These are phyloP conservation scores for Sedum album DNA, from an alignment of 164 flowering plant genomes.

Conservation along the genomic window DNA sequence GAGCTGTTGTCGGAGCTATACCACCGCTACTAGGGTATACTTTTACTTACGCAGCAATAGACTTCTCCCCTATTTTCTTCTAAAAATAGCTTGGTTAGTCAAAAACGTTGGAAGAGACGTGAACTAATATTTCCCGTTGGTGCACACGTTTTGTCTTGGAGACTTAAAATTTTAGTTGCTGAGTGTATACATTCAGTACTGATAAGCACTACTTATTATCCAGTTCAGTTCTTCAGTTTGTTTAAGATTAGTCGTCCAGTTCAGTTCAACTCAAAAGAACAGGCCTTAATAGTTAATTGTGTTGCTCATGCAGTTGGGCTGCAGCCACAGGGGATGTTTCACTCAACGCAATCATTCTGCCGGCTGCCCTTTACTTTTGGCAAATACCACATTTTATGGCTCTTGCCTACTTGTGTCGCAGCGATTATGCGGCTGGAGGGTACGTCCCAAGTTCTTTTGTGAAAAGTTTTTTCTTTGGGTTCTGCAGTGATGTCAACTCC, in stretches of 20 bases:
- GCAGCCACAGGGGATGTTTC: conserved; percentile 82
- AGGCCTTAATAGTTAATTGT: not conserved
- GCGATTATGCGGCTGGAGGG: conserved; percentile 98
- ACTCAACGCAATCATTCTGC: conserved; percentile 69
- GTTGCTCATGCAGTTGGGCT: conserved; percentile 60
- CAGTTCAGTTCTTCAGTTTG: not conserved
- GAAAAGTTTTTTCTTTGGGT: not conserved
- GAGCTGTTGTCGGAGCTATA: conserved; percentile 96
- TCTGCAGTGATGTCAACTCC: not conserved
- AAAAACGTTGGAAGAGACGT: not conserved
- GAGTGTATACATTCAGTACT: no score
- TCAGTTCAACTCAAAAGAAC: not conserved
- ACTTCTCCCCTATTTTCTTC: not conserved
- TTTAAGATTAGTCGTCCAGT: not conserved
- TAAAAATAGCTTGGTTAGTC: not conserved
- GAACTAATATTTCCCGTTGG: not conserved
- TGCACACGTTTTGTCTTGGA: not conserved
- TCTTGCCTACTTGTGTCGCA: conserved; percentile 83
- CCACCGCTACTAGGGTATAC: conserved; percentile 93
- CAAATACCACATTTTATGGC: conserved; percentile 99
- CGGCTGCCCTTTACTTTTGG: conserved; percentile 97
- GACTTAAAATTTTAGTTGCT: not conserved
- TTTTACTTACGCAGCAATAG: not conserved
- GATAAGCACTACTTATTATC: no score
- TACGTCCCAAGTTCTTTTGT: conserved; percentile 21